Evolutionary conservation across 1,139 yeast species (phyloP), one percentile per base, ranked within the genome.

Genomic region (Blastobotrys petasosporus): DNA sequence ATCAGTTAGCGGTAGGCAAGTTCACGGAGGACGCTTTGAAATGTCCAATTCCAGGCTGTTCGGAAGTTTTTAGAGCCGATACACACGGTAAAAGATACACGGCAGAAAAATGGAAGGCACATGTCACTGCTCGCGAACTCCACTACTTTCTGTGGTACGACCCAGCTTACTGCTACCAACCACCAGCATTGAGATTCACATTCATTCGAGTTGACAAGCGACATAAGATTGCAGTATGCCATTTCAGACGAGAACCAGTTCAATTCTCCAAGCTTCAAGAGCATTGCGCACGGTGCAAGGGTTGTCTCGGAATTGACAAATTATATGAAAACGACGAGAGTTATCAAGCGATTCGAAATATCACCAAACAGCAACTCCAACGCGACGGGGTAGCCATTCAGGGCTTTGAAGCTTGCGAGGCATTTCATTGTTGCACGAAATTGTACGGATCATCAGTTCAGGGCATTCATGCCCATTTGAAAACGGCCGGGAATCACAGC

Each of bases 401-500:
- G 39, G 46, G 46, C 7, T 44, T 44, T 34, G 46, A 44, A 37
- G 46, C 46, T 12, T 44, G 46, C 16, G 46, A 44, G 13, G 46
- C 46, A 11, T 44, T 12, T 10, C 35, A 44, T 31, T 44, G 46
- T 35, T 44, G 46, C 35, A 30, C 31, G 11, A 44, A 44, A 33
- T 29, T 44, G 15, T 44, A 44, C 31, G 46, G 46, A 9, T 36
- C 43, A 3, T 39, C 43, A 4, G 42, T 38, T 2, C 46, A 43
- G 23, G 46, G 46, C 6, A 43, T 43, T 12, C 46, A 44, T 25
- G 42, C 46, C 5, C 46, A 44, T 30, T 16, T 44, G 31, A 44
- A 44, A 23, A 35, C 41, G 8, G 28, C 39, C 5, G 39, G 46
- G 15, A 28, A 35, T 9, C 46, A 44, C 17, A 25, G 29, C 12